Evolutionary conservation across 768 basidiomycete genomes (phyloP).

Genomic region (Saitozyma podzolica): DNA sequence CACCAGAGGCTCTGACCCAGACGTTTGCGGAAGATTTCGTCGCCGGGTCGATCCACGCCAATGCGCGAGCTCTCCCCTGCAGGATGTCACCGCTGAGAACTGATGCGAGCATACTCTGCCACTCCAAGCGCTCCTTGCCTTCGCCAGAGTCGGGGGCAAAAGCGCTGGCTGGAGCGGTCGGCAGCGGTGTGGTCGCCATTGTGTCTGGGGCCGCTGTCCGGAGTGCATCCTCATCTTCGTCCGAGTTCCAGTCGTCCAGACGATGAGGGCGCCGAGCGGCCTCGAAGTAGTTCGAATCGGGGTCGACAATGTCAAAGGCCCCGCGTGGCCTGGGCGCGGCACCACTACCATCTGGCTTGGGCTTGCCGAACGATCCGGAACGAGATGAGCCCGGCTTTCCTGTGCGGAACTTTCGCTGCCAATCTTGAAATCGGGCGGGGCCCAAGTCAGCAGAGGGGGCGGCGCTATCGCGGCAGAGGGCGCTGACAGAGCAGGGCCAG

Average conservation of each 20-base stretch:
- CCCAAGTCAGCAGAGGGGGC: not conserved
- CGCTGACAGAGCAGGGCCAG: too few relatives aligned
- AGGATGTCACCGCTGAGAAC: constrained; percentile 92
- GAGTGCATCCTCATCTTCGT: constrained; percentile 17
- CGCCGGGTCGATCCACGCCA: constrained; percentile 72
- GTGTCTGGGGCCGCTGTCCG: not conserved
- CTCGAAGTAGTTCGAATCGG: constrained; percentile 32
- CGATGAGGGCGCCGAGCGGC: constrained; percentile 11
- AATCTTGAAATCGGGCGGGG: not conserved
- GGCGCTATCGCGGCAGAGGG: not conserved
- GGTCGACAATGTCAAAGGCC: constrained; percentile 20
- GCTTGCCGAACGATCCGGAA: too few relatives aligned
- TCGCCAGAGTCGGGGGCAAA: constrained; percentile 62
- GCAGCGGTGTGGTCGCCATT: not conserved
- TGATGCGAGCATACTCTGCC: constrained; percentile 93
- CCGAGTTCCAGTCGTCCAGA: constrained; percentile 17
- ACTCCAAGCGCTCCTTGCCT: constrained; percentile 81
- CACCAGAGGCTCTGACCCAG: constrained; percentile 67
- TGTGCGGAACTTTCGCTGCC: not conserved
- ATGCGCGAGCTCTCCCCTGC: constrained; percentile 90
- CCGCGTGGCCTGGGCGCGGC: not conserved
- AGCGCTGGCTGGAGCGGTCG: not conserved
- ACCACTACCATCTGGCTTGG: not conserved
- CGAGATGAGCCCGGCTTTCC: too few relatives aligned
- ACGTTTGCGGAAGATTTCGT: constrained; percentile 51